Evolutionary conservation across 1,284 basidiomycete species (phyloP).

Genomic region (Malassezia yamatoensis): DNA sequence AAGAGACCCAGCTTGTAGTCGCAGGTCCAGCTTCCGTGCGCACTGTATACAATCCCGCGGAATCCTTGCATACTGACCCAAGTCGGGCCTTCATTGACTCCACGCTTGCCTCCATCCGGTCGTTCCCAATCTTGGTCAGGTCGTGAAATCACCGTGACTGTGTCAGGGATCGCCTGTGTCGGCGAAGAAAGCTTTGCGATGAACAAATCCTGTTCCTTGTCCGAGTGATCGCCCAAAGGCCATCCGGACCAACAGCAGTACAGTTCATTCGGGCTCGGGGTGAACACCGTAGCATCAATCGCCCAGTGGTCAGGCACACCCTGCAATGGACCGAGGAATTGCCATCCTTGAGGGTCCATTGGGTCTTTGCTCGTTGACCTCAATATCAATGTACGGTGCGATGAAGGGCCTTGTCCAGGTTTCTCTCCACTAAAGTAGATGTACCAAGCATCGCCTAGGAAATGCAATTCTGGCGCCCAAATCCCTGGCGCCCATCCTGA

Average conservation of each 20-base stretch:
- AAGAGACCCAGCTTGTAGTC: conserved; percentile 19
- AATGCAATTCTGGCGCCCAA: conserved; percentile 18
- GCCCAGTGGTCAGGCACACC: conserved; percentile 20
- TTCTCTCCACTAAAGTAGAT: conserved; percentile 16
- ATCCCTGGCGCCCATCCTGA: conserved; percentile 18
- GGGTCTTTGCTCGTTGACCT: conserved; percentile 10
- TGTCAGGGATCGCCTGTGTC: conserved; percentile 9
- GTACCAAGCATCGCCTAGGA: conserved; percentile 16
- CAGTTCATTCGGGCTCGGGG: not conserved
- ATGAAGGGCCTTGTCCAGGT: conserved; percentile 11
- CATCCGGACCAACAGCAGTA: conserved; percentile 19
- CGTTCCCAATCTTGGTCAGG: conserved; percentile 14
- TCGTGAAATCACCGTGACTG: conserved; percentile 15
- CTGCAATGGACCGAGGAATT: conserved; percentile 14
- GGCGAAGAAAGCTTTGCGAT: conserved; percentile 9
- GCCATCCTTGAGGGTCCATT: conserved; percentile 16
- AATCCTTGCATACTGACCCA: conserved; percentile 9
- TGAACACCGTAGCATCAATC: conserved; percentile 17
- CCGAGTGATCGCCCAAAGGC: conserved; percentile 15
- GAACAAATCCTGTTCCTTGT: conserved; percentile 19
- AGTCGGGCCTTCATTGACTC: conserved; percentile 18
- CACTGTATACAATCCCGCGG: conserved; percentile 19
- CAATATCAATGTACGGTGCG: conserved; percentile 17
- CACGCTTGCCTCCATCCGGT: conserved; percentile 17
- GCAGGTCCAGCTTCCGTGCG: conserved; percentile 21